These are phyloP conservation scores for Trichoderma afroharzianum DNA, from an alignment of 2,329 filamentous ascomycete genomes.

Conservation along the genomic window DNA sequence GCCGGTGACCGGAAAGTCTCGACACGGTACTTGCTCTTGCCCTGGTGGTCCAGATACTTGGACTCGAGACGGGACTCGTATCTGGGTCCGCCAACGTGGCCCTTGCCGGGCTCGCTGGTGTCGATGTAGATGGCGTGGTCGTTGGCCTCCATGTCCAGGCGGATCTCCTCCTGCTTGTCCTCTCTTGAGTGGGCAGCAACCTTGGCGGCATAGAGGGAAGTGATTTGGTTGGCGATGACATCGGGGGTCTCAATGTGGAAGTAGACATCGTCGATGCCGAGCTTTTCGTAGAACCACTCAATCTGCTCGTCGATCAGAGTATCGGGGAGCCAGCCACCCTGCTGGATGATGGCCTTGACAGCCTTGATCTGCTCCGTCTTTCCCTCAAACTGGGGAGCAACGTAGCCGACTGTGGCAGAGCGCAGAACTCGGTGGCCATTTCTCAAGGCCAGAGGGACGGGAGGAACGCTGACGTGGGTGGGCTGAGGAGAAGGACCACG, in stretches of 20 bases:
- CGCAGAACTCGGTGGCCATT: constrained; percentile 73
- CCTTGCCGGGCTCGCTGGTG: constrained; percentile 85
- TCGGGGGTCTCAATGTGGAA: constrained; percentile 85
- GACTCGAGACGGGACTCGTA: constrained; percentile 92
- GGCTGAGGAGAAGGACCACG: constrained; percentile 83
- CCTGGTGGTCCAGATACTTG: constrained; percentile 87
- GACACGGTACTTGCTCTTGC: constrained; percentile 76
- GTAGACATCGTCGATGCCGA: constrained; percentile 98
- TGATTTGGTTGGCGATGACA: constrained; percentile 89
- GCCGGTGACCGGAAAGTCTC: constrained; percentile 95
- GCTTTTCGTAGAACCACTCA: constrained; percentile 94
- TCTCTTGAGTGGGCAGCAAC: constrained; percentile 88
- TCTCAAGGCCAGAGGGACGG: constrained; percentile 44
- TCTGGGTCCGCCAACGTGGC: constrained; percentile 71
- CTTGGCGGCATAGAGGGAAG: constrained; percentile 94
- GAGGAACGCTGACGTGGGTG: constrained; percentile 74
- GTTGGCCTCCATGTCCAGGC: constrained; percentile 87
- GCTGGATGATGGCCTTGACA: constrained; percentile 78
- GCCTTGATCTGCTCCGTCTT: constrained; percentile 87
- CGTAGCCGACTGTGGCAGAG: constrained; percentile 88
- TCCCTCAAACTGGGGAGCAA: constrained; percentile 89
- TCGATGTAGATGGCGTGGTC: constrained; percentile 99
- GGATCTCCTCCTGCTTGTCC: constrained; percentile 91
- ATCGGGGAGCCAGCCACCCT: constrained; percentile 80
- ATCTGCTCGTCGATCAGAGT: constrained; percentile 82